Base-by-base conservation (phyloP, 495 filamentous ascomycete species). In the Aspergillus incahuasiensis region DNA sequence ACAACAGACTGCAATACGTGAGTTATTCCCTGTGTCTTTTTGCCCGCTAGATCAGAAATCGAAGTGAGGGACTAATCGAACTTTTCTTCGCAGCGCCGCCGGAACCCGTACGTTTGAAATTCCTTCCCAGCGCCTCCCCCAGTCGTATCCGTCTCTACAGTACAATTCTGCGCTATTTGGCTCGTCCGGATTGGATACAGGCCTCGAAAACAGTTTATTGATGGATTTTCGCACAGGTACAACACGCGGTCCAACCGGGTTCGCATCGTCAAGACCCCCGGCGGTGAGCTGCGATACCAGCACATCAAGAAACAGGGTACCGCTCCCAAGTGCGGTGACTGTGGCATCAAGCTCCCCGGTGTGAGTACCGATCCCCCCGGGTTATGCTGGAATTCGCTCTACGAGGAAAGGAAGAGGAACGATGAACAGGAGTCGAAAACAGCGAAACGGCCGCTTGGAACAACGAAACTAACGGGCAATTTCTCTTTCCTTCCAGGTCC, bases 301-400 rank as follows among this genome's bases (percentile, higher is more conserved):
- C 91, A 97, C 86, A 90, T 95, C 82, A 97, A 97, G 87, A 97
- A 97, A 87, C 86, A 86, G 77, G 92, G 90, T 62, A 92, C 88
- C 66, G 85, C 90, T 63, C 92, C 94, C 66, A 97, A 97, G 82
- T 99, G 94, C 74, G 94, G 94, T 84, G 94, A 97, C 82, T 97
- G 94, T 72, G 92, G 92, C 68, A 86, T 86, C 79, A 96, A 96
- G 81, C 84, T 96, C 66, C 84, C 90, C 64, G 91, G 91, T 73
- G 90, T 95, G 86, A 86, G 90, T 91, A 50, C 32, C 32, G 48
- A 50, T 2, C 60, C 58, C 56, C 67, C 60, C n/a, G n/a, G 59
- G 66, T 13, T 58, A 11, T 13, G 13, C 16, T 35, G 42, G 44
- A 38, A 20, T 22, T 48, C 35, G 16, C 5, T 28, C 19, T 40